Evolutionary conservation across 1,284 basidiomycete genomes (phyloP), one percentile per base, ranked within the genome.

Genomic region (Ustilago nuda): DNA sequence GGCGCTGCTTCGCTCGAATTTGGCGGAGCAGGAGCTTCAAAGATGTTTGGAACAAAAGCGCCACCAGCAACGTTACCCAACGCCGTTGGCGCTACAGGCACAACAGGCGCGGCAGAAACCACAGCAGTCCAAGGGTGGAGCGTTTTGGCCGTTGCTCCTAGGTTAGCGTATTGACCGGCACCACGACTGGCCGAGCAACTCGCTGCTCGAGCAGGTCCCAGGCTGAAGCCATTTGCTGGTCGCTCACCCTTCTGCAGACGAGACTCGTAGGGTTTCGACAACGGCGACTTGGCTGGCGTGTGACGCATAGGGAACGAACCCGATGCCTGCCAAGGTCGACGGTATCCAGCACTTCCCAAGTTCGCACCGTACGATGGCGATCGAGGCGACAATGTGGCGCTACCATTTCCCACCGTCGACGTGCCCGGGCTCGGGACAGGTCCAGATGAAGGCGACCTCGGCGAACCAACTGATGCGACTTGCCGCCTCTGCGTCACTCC

Each of bases 291-390:
- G 27, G 73, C 73, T 8, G 76, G 72, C 27, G 69, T 69, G 39
- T 79, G 76, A 32, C 76, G 76, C 68, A 79, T 66, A 2, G 76
- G 73, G 51, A 79, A 79, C 35, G 68, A 72, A 17, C 76, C 76
- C 4, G 72, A 75, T 13, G 65, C 57, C 60, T 78, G 76, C 46
- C 62, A 75, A 32, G 72, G 64, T 63, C 72, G 71, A 35, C 65
- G 72, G 15, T 63, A 62, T 32, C 57, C 61, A 4, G 69, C 68
- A n/a, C 69, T 75, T 12, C 57, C 66, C 30, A 68, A 45, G 7
- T 50, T 64, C 8, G 61, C 65, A 32, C 72, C 61, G 43, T 71
- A 74, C 15, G 72, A 74, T 8, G 76, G 67, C 12, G 76, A 78
- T 7, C 74, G 69, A 23, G 74, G 63, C 19, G 63, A 66, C 48